phyloP scores from a whole-genome alignment of 2,329 filamentous ascomycete genomes.

The Hypoxylon sp. region DNA sequence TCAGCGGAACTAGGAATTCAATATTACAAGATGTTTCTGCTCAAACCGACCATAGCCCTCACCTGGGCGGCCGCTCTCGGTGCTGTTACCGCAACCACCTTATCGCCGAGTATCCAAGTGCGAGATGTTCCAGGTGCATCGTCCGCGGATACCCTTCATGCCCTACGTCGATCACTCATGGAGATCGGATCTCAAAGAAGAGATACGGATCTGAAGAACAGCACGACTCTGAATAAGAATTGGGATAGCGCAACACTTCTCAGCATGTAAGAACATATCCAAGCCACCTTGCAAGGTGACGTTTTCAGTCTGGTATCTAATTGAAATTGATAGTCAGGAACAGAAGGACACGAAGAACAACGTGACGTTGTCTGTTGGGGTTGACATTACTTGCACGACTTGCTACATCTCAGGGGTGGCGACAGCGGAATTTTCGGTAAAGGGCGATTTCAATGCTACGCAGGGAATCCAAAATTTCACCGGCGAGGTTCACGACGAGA shows the following conservation, averaged over 20 bases:
- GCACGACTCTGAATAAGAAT: constrained; percentile 39
- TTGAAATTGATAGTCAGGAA: constrained; percentile 7
- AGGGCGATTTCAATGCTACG: constrained; percentile 56
- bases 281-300: constrained; percentile 2
- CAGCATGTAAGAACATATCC: constrained; percentile 31
- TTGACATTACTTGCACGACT: constrained; percentile 60
- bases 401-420: constrained; percentile 65
- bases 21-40: constrained; percentile 26
- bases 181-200: constrained; percentile 35
- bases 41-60: constrained; percentile 12
- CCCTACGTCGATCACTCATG: constrained; percentile 43
- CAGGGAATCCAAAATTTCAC: constrained; percentile 52
- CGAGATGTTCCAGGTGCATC: constrained; percentile 41
- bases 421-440: constrained; percentile 57
- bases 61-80: constrained; percentile 25
- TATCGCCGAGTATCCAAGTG: constrained; percentile 37
- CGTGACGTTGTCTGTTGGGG: constrained; percentile 37
- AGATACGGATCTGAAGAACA: constrained; percentile 40
- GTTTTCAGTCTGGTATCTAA: constrained; percentile 27
- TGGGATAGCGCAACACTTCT: constrained; percentile 38
- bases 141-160: constrained; percentile 39
- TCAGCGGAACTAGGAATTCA: constrained; percentile 2
- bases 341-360: constrained; percentile 38
- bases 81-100: constrained; percentile 15
- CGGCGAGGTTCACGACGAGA: constrained; percentile 48